Base-by-base conservation (phyloP, 108 stramenopile species). In the Craspedostauros australis region DNA sequence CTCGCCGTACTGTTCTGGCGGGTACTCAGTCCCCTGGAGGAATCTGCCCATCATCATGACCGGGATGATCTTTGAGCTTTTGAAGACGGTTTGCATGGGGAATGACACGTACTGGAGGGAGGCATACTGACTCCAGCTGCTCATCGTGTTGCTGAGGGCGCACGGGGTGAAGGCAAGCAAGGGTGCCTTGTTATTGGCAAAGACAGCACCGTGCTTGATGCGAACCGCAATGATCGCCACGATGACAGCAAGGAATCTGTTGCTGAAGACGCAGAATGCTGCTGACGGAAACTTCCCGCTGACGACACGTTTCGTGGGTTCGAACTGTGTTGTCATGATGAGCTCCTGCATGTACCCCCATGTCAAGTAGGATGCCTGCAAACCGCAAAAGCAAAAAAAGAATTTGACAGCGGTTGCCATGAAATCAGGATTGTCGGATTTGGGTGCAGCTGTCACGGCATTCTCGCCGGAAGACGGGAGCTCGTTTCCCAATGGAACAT, bases 331-430 rank as follows among this genome's bases (percentile, higher is more conserved):
- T 5, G 95, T 96, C 93, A 97, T 95, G 54, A 99, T 93, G 32
- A 91, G 68, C 74, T 97, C 98, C 68, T 99, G 96, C 77, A 96
- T 73, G 57, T 97, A 94, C 16, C 99, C 99, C 99, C 99, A 97
- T 4, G 89, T 74, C 3, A 92, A 50, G 62, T 94, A 97, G 14
- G 90, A 88, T 2, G 78, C 68, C 46, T 89, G 88, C 12, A 97
- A 76, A n/a, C 94, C 94, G 6, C 60, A 30, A 45, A 84, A 80
- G 49, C 91, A 92, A 40, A 80, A 53, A 2, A 50, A 38, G 49
- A 88, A 73, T 48, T 83, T 78, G 31, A 51, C 8, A 18, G 70
- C 86, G 26, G 71, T 66, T 22, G 44, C 42, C 37, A 58, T 73
- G 39, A 84, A 77, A 27, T 84, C 83, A 23, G 74, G 62, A 42